These are phyloP conservation scores for Leccinellum albellum DNA, from an alignment of 768 basidiomycete species.

Conservation along the genomic window DNA sequence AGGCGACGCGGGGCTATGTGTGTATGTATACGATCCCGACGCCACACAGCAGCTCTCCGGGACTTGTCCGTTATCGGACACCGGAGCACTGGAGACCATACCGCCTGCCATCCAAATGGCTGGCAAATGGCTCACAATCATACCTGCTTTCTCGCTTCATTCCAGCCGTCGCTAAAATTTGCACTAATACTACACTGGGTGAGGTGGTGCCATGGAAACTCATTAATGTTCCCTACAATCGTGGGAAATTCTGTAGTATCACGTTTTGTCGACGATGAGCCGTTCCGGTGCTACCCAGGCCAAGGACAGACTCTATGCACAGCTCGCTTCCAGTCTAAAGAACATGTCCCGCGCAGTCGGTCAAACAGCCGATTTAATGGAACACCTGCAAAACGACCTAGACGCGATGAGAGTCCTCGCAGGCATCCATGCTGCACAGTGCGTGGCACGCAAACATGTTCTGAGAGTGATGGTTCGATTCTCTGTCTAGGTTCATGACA, in stretches of 20 bases:
- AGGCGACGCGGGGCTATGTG: neutral
- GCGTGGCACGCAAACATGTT: slow-evolving; percentile 21
- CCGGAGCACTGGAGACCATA: neutral
- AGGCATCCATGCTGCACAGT: slow-evolving; percentile 81
- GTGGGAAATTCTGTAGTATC: slow-evolving; percentile 9
- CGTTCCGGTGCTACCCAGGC: slow-evolving; percentile 61
- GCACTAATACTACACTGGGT: neutral
- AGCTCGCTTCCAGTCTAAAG: slow-evolving; percentile 65
- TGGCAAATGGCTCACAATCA: neutral
- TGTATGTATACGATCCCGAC: neutral
- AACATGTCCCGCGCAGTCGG: slow-evolving; percentile 64
- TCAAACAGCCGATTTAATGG: slow-evolving; percentile 75
- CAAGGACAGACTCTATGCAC: slow-evolving; percentile 78
- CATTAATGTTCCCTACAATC: neutral
- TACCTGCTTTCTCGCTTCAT: too few relatives aligned
- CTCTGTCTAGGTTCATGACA: slow-evolving; percentile 45
- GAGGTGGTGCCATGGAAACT: neutral
- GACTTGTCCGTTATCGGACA: neutral
- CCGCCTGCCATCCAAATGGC: neutral
- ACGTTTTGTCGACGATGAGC: slow-evolving; percentile 12
- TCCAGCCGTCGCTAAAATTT: neutral
- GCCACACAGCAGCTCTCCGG: slow-evolving; percentile 9
- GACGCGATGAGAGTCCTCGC: slow-evolving; percentile 78
- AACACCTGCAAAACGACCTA: slow-evolving; percentile 69
- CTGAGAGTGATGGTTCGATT: neutral